A percentile compares a stretch with the other conserved stretches of the same genome.
Conservation (phyloP, 75 land plant species). For the Picea sitchensis region DNA sequence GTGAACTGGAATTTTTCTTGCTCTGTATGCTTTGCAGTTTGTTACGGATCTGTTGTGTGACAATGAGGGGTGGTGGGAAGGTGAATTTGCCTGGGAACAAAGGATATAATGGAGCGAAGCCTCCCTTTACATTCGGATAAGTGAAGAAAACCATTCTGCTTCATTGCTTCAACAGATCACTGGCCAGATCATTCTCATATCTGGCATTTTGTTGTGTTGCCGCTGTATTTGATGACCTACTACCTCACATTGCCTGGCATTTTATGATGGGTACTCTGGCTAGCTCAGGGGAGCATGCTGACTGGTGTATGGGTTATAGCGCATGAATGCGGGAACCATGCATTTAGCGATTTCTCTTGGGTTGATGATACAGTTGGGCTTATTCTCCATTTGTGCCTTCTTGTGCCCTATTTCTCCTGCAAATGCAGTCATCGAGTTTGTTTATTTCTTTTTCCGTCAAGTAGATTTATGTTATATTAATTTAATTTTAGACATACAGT, state of each 20-base stretch:
- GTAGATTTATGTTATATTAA: no score
- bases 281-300: slow-evolving; percentile 48
- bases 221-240: slow-evolving; percentile 25
- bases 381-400: slow-evolving; percentile 52
- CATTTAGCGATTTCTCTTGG: slow-evolving; percentile 51
- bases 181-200: slow-evolving; percentile 51
- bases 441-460: slow-evolving; percentile 62
- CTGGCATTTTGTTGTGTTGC: slow-evolving; percentile 21
- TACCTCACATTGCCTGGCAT: slow-evolving; percentile 19
- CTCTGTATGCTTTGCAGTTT: no score
- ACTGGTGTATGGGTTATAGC: slow-evolving; percentile 86
- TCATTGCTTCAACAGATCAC: slow-evolving; percentile 72
- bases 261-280: slow-evolving; percentile 37
- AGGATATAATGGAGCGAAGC: slow-evolving; percentile 8
- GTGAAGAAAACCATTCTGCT: slow-evolving; percentile 70
- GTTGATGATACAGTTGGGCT: slow-evolving; percentile 62
- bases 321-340: slow-evolving; percentile 71
- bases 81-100: slow-evolving; percentile 19
- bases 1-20: no score
- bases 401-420: slow-evolving; percentile 90
- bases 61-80: slow-evolving; percentile 35
- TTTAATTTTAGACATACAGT: slow-evolving; percentile 61
- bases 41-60: neutral
- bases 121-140: slow-evolving; percentile 43
- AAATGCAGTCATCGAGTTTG: slow-evolving; percentile 61